These are phyloP conservation scores for Bidens hawaiensis DNA, from an alignment of 140 eudicot species.

Conservation along the genomic window DNA sequence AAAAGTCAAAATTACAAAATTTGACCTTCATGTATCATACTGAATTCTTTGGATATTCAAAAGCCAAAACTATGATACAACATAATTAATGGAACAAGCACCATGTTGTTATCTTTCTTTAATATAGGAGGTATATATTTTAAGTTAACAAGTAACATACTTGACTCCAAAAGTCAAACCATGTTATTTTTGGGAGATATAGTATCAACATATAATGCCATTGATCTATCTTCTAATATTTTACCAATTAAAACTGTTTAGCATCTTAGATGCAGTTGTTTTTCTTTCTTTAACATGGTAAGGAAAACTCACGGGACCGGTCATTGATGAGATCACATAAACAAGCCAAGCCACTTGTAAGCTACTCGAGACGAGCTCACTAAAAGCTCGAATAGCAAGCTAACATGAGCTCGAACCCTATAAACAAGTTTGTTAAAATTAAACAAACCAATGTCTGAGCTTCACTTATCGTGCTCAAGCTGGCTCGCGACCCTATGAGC, in stretches of 20 bases:
- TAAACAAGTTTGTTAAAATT: no score
- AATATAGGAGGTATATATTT: not conserved
- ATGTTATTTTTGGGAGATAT: not conserved
- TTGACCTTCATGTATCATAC: slow-evolving; percentile 1
- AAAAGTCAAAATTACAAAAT: slow-evolving; percentile 6
- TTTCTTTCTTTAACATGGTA: not conserved
- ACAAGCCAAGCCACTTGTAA: no score
- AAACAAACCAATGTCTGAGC: no score
- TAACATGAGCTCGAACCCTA: no score
- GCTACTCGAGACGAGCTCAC: no score
- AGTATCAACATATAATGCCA: not conserved
- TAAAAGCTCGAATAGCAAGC: no score
- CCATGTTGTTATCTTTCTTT: not conserved
- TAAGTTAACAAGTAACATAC: not conserved
- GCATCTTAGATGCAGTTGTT: not conserved
- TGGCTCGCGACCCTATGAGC: no score
- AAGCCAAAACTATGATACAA: not conserved
- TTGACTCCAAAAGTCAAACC: slow-evolving; percentile 13
- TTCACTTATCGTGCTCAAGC: no score
- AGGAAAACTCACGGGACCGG: not conserved
- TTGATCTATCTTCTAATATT: no score
- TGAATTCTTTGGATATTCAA: not conserved
- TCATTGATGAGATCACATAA: no score
- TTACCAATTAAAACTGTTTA: no score
- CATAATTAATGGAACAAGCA: not conserved